Conservation (phyloP, 2,329 filamentous ascomycete genomes). For the Talaromyces sp. region DNA sequence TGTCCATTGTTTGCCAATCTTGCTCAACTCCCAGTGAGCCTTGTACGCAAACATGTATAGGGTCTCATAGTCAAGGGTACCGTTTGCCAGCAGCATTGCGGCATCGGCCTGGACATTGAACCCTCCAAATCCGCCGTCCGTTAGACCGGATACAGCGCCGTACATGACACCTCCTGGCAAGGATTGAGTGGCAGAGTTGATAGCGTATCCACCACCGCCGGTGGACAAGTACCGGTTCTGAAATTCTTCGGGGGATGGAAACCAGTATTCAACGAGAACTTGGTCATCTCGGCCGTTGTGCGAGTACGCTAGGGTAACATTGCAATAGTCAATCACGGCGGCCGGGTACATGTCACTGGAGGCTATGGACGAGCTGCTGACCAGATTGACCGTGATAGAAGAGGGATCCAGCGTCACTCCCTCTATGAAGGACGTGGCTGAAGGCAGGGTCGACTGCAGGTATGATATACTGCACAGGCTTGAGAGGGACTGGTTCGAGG, state of each 20-base stretch:
- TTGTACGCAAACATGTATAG: conserved; percentile 53
- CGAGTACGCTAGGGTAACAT: background rate
- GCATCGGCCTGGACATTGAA: background rate
- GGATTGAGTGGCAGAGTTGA: background rate
- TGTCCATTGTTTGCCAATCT: conserved; percentile 45
- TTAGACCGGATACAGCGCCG: background rate
- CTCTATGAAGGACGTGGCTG: background rate
- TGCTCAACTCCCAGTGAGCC: conserved; percentile 51
- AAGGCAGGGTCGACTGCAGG: background rate
- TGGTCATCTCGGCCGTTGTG: background rate
- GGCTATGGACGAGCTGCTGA: background rate
- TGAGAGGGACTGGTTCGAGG: background rate
- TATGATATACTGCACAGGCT: background rate
- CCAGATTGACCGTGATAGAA: background rate
- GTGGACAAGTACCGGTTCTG: background rate
- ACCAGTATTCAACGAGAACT: background rate
- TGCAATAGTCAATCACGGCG: background rate
- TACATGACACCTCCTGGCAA: background rate
- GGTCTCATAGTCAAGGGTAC: conserved; percentile 51
- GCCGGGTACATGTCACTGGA: background rate
- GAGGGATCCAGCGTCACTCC: background rate
- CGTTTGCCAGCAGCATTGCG: conserved; percentile 35
- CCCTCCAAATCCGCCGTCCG: background rate
- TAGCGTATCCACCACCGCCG: background rate
- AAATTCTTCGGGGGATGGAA: background rate